Evolutionary conservation across 2,329 filamentous ascomycete species (phyloP), one percentile per base, ranked within the genome.

Genomic region (Alternaria triticina): DNA sequence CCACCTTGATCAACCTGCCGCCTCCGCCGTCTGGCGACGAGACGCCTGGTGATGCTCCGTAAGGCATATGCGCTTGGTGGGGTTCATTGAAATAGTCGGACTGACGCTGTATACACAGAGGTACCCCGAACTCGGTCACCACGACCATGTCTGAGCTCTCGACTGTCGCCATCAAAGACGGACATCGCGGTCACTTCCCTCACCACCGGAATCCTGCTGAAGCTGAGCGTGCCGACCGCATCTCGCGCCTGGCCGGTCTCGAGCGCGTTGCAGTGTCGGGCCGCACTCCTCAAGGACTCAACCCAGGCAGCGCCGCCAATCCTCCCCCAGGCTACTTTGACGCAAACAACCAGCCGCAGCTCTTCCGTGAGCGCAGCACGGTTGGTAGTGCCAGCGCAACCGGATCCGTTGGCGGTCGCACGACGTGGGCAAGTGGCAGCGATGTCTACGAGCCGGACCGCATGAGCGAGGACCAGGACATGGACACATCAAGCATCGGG

Each of bases 101-200:
- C 70, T 74, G 61, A 75, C 59, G 36, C 55, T 40, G 58, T 33
- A 40, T 27, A 9, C 52, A 46, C 65, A 97, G 93, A 68, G 94
- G 95, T 74, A 98, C 95, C 3, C 95, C 95, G 4, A 97, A 96
- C 69, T 97, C 93, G 70, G 91, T 92, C 44, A 96, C 93, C 4
- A 97, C 94, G 12, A 96, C 94, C 55, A 90, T 98, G 74, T 97
- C 93, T 25, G 90, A 94, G 44, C 87, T 98, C 51, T 97, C 93
- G 15, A 97, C 95, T 17, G 96, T 93, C 12, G 95, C 95, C 55
- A 97, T 97, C 85, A 97, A 97, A 82, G 95, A 98, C 78, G 95
- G 95, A 72, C 93, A 97, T 76, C 92, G 93, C 64, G 95, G 95
- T 67, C 89, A 94, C 76, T 86, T 90, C 27, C 88, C 89, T 27